A percentile compares a stretch with the other conserved stretches of the same genome.
phyloP scores from a whole-genome alignment of 2,329 filamentous ascomycete species.

The Ilyonectria mors-panacis region DNA sequence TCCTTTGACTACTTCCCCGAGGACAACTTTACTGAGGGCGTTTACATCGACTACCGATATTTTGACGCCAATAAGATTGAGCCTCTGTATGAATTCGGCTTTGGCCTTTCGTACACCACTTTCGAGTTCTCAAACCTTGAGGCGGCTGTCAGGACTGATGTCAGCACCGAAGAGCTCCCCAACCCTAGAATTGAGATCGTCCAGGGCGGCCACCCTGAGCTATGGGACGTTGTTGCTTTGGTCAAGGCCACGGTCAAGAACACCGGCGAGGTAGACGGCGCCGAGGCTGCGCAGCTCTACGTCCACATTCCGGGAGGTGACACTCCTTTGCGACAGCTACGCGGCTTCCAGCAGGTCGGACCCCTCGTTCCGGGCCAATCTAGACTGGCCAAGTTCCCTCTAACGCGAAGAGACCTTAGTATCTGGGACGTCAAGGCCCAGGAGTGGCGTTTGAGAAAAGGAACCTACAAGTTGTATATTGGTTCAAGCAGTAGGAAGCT shows the following conservation, averaged over 20 bases:
- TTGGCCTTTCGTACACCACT: not conserved
- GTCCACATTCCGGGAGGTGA: not conserved
- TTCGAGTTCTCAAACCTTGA: conserved; percentile 4
- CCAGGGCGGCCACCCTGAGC: conserved; percentile 7
- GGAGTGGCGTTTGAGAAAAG: conserved; percentile 50
- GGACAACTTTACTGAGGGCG: conserved; percentile 48
- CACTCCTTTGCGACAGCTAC: conserved; percentile 42
- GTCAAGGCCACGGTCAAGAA: conserved; percentile 4
- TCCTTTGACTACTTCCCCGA: not conserved
- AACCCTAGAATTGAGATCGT: not conserved
- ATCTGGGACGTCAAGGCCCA: conserved; percentile 60
- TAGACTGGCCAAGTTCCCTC: conserved; percentile 56
- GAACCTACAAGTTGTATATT: conserved; percentile 6
- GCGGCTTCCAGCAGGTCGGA: conserved; percentile 64
- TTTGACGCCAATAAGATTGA: conserved; percentile 3
- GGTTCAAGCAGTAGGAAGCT: conserved; percentile 4
- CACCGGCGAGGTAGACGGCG: conserved; percentile 1
- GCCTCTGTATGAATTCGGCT: conserved; percentile 15
- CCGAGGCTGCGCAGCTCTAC: conserved; percentile 10
- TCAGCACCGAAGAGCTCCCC: not conserved
- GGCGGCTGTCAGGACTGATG: too few species aligned
- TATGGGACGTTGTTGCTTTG: conserved; percentile 6
- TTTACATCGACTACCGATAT: conserved; percentile 10
- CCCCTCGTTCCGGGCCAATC: conserved; percentile 57
- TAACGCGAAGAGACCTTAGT: conserved; percentile 63